A percentile compares a stretch with the other conserved stretches of the same genome.
Evolutionary conservation across 1,284 basidiomycete species (phyloP).

Genomic region (Sporisorium exsertum): DNA sequence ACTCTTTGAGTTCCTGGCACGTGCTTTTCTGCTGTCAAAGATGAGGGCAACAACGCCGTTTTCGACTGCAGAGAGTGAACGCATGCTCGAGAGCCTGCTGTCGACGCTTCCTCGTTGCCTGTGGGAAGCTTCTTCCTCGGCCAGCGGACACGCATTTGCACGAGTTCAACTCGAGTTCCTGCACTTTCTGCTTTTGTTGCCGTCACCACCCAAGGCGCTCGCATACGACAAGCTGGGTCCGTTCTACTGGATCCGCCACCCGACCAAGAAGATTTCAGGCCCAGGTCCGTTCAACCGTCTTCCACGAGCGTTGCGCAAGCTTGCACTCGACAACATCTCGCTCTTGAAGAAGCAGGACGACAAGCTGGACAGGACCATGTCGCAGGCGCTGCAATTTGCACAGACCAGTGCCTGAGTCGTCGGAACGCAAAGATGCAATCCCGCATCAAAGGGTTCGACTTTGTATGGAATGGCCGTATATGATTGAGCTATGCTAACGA

Average conservation of each 20-base stretch:
- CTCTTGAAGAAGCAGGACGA: slow-evolving; percentile 18
- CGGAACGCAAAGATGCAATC: not conserved
- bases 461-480: not conserved
- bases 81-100: slow-evolving; percentile 22
- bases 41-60: slow-evolving; percentile 17
- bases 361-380: slow-evolving; percentile 38
- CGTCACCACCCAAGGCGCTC: slow-evolving; percentile 17
- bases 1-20: slow-evolving; percentile 52
- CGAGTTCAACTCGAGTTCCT: slow-evolving; percentile 34
- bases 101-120: slow-evolving; percentile 33
- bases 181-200: slow-evolving; percentile 36
- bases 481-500: not conserved
- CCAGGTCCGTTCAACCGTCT: slow-evolving; percentile 35
- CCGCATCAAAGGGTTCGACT: not conserved
- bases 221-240: slow-evolving; percentile 33
- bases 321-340: slow-evolving; percentile 30
- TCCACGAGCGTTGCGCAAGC: slow-evolving; percentile 19
- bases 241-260: slow-evolving; percentile 45
- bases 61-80: slow-evolving; percentile 11
- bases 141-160: slow-evolving; percentile 18
- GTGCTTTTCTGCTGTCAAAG: slow-evolving; percentile 35
- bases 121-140: slow-evolving; percentile 27
- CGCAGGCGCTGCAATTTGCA: slow-evolving; percentile 13
- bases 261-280: slow-evolving; percentile 26
- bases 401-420: not conserved